A percentile compares a stretch with the other conserved stretches of the same genome.
phyloP scores from a whole-genome alignment of 805 yeast species.

The Starmerella stigmatis region DNA sequence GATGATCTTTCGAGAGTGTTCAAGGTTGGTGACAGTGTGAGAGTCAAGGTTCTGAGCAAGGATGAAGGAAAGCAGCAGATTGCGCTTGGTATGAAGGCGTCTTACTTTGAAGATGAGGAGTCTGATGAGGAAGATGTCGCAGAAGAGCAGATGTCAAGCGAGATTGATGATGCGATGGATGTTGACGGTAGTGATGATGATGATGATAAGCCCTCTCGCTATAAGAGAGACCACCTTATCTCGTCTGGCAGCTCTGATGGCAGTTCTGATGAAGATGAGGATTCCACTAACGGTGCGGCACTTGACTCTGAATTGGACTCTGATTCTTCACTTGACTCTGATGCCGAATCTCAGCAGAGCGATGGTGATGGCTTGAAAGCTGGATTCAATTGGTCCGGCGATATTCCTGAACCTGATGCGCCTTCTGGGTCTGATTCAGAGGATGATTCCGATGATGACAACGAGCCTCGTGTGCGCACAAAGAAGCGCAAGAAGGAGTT shows the following conservation, averaged over 20 bases:
- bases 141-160: too few relatives aligned
- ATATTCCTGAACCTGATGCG: constrained; percentile 38
- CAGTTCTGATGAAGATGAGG: constrained; percentile 27
- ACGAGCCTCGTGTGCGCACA: constrained; percentile 33
- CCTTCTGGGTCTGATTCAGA: constrained; percentile 42
- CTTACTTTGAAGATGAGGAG: constrained; percentile 50
- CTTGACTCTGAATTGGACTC: constrained; percentile 20
- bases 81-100: constrained; percentile 89
- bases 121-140: constrained; percentile 29
- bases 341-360: constrained; percentile 26
- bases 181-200: constrained; percentile 24
- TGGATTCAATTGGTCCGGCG: constrained; percentile 93
- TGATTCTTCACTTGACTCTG: constrained; percentile 51
- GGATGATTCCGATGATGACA: constrained; percentile 34
- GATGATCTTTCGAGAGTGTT: constrained; percentile 56
- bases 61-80: constrained; percentile 60
- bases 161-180: constrained; percentile 17
- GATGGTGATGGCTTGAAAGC: constrained; percentile 55
- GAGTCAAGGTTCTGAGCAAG: constrained; percentile 62
- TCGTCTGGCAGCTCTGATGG: constrained; percentile 1
- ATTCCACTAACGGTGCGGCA: constrained; percentile 23
- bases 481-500: constrained; percentile 32
- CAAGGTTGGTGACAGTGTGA: constrained; percentile 82
- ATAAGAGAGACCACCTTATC: constrained; percentile 14
- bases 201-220: too few relatives aligned